phyloP scores from a whole-genome alignment of 2,329 filamentous ascomycete species.

The Colletotrichum shisoi region DNA sequence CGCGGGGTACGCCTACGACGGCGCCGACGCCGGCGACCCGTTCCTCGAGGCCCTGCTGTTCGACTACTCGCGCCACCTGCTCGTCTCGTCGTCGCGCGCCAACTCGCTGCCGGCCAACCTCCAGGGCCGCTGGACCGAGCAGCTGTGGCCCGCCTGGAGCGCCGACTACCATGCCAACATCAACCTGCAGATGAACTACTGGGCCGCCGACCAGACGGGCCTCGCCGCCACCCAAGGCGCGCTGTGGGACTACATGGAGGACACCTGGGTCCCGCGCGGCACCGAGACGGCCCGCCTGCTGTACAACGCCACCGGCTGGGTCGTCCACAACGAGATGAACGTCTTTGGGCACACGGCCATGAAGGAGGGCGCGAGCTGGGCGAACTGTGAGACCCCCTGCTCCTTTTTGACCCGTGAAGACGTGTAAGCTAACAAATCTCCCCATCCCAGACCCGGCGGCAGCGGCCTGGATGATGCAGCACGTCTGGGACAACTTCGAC shows the following conservation, averaged over 20 bases:
- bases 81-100: slow-evolving; percentile 62
- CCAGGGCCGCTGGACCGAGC: slow-evolving; percentile 63
- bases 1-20: slow-evolving; percentile 45
- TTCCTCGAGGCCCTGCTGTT: slow-evolving; percentile 63
- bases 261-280: slow-evolving; percentile 63
- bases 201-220: slow-evolving; percentile 62
- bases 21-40: slow-evolving; percentile 54
- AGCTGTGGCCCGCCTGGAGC: slow-evolving; percentile 53
- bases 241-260: slow-evolving; percentile 61
- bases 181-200: slow-evolving; percentile 70
- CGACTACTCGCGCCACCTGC: slow-evolving; percentile 61
- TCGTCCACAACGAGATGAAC: slow-evolving; percentile 66
- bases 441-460: slow-evolving; percentile 55
- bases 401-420: slow-evolving; percentile 28
- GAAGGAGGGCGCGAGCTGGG: slow-evolving; percentile 46
- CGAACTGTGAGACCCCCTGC: slow-evolving; percentile 44
- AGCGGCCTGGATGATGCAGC: slow-evolving; percentile 67
- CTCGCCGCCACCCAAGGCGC: slow-evolving; percentile 55
- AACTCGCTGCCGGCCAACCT: slow-evolving; percentile 64
- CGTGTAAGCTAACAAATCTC: background rate
- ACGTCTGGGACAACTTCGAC: slow-evolving; percentile 65
- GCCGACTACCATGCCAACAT: slow-evolving; percentile 67
- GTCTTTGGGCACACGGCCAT: slow-evolving; percentile 64
- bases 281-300: slow-evolving; percentile 60
- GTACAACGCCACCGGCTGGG: slow-evolving; percentile 64